A percentile compares a stretch with the other conserved stretches of the same genome.
phyloP scores from a whole-genome alignment of 768 basidiomycete genomes.

The Kockovaella imperatae region DNA sequence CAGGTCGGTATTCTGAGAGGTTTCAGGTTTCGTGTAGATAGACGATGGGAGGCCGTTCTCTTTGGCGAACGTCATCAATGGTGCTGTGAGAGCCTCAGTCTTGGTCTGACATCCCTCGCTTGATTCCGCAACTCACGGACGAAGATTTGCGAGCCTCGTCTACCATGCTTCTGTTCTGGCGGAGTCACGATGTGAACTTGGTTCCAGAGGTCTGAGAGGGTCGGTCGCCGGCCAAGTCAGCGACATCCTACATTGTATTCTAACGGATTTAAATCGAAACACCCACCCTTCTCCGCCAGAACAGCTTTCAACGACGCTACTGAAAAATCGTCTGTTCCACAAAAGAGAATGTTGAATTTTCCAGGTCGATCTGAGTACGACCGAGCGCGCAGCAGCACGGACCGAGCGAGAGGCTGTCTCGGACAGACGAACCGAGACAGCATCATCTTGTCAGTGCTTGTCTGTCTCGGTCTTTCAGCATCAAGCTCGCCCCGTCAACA shows the following conservation, averaged over 20 bases:
- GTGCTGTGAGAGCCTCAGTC: not conserved
- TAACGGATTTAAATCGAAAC: not conserved
- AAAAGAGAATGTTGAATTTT: conserved; percentile 57
- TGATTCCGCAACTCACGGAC: too few relatives aligned
- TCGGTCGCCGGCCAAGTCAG: not conserved
- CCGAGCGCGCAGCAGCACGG: too few relatives aligned
- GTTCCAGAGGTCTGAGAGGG: conserved; percentile 72
- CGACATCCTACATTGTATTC: not conserved
- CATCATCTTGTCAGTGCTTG: too few relatives aligned
- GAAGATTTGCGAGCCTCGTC: too few relatives aligned
- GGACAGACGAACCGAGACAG: too few relatives aligned
- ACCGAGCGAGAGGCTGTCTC: too few relatives aligned
- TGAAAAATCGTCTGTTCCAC: conserved; percentile 85
- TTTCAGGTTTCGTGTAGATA: conserved; percentile 58
- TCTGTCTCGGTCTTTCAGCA: too few relatives aligned
- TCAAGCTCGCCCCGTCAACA: too few relatives aligned
- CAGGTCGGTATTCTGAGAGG: too few relatives aligned
- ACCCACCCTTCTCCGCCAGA: conserved; percentile 56
- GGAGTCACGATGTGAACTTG: conserved; percentile 62
- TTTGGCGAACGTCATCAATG: conserved; percentile 48
- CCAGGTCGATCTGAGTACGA: too few relatives aligned
- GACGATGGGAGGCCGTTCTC: conserved; percentile 53
- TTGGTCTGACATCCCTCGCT: too few relatives aligned
- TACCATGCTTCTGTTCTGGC: conserved; percentile 58
- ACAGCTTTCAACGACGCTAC: conserved; percentile 62